Conservation (phyloP, 225 moss, liverwort and hornwort genomes). For the Antitrichia curtipendula region DNA sequence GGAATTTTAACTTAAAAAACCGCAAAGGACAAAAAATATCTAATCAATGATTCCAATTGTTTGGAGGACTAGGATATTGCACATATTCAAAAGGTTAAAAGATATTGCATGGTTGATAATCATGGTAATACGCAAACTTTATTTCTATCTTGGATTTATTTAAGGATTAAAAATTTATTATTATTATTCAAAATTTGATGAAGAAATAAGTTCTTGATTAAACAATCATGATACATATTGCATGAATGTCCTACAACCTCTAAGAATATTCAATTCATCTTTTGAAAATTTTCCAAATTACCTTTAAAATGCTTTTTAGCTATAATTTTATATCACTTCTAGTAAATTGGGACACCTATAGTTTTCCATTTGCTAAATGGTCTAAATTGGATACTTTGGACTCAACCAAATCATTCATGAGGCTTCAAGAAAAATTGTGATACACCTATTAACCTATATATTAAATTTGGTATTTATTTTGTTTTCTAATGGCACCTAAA, state of each 20-base stretch:
- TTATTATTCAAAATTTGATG: neutral
- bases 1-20: neutral
- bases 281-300: neutral
- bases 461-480: neutral
- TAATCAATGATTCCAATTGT: neutral
- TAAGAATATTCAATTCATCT: neutral
- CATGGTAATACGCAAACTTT: neutral
- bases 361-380: neutral
- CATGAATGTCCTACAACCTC: neutral
- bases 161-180: neutral
- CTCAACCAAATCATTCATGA: neutral
- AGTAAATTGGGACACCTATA: neutral
- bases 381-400: neutral
- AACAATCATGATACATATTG: neutral
- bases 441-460: neutral
- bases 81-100: neutral
- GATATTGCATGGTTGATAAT: neutral
- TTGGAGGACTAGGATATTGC: fast-evolving
- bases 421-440: neutral
- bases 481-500: neutral
- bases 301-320: neutral
- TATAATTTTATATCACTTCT: neutral
- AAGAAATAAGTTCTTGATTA: neutral
- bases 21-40: fast-evolving
- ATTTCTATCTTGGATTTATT: neutral